These are phyloP conservation scores for Raffaelea deltoideospora DNA, from an alignment of 2,329 filamentous ascomycete species.

Conservation along the genomic window DNA sequence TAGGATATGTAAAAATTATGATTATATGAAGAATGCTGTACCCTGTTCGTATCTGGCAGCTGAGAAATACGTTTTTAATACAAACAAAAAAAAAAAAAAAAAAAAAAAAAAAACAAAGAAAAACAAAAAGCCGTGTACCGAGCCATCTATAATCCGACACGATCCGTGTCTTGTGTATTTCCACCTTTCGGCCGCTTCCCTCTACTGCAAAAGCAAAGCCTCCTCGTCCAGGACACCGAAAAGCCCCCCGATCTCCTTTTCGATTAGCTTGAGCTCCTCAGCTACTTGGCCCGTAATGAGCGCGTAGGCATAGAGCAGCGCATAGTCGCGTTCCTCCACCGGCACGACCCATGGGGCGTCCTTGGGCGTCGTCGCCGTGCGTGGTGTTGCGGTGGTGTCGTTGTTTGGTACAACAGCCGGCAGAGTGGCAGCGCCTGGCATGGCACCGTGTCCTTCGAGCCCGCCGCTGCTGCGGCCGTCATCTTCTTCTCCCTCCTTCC, in stretches of 20 bases:
- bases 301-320: constrained; percentile 81
- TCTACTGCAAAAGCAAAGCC: constrained; percentile 36
- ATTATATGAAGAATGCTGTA: too few species aligned
- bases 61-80: neutral
- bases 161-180: neutral
- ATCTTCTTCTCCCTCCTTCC: neutral
- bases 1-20: too few species aligned
- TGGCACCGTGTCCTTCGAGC: neutral
- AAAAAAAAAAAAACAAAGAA: neutral
- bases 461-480: neutral
- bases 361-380: neutral
- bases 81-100: neutral
- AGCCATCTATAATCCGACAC: neutral
- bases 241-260: constrained; percentile 44
- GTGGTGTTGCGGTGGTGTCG: neutral
- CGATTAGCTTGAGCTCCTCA: constrained; percentile 45
- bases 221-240: constrained; percentile 50
- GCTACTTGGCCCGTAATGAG: constrained; percentile 53
- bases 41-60: too few species aligned
- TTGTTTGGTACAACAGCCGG: too few species aligned
- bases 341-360: too few species aligned
- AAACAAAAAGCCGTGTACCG: neutral
- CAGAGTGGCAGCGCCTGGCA: too few species aligned
- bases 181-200: too few species aligned
- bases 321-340: constrained; percentile 64